Evolutionary conservation across 1,284 basidiomycete genomes (phyloP).

Genomic region (Sanguinoderma infundibulare): DNA sequence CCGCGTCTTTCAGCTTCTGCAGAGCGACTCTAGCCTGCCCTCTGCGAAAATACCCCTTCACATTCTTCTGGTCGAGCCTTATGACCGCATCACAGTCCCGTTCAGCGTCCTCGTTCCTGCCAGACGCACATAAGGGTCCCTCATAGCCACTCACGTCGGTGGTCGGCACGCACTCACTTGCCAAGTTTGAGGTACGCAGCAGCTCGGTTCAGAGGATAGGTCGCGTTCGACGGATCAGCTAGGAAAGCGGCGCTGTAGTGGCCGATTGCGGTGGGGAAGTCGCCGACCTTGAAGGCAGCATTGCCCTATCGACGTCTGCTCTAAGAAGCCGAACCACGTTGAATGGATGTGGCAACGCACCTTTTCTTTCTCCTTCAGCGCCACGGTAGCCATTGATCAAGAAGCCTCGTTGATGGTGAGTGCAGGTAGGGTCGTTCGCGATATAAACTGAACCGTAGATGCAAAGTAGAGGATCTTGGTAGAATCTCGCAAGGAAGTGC

Average conservation of each 20-base stretch:
- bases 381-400: slow-evolving; percentile 16
- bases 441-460: neutral
- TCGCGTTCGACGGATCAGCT: slow-evolving; percentile 64
- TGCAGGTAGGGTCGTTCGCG: neutral
- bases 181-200: slow-evolving; percentile 85
- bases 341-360: slow-evolving; percentile 11
- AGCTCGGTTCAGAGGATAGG: slow-evolving; percentile 78
- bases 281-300: slow-evolving; percentile 55
- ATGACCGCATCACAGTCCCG: slow-evolving; percentile 70
- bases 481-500: neutral
- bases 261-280: slow-evolving; percentile 58
- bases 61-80: slow-evolving; percentile 54
- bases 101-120: slow-evolving; percentile 74
- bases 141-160: slow-evolving; percentile 7
- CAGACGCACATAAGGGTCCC: slow-evolving; percentile 3
- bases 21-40: slow-evolving; percentile 66
- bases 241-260: slow-evolving; percentile 78
- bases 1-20: slow-evolving; percentile 56
- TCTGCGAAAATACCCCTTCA: slow-evolving; percentile 75
- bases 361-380: slow-evolving; percentile 37
- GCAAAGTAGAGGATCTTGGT: no score
- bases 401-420: neutral
- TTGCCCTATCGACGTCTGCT: slow-evolving; percentile 50
- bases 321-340: neutral
- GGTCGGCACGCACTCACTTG: slow-evolving; percentile 62